Percentiles rank a stretch among this genome's conserved stretches.
phyloP scores from a whole-genome alignment of 257 asterid genomes.

The Ilex aquifolium region DNA sequence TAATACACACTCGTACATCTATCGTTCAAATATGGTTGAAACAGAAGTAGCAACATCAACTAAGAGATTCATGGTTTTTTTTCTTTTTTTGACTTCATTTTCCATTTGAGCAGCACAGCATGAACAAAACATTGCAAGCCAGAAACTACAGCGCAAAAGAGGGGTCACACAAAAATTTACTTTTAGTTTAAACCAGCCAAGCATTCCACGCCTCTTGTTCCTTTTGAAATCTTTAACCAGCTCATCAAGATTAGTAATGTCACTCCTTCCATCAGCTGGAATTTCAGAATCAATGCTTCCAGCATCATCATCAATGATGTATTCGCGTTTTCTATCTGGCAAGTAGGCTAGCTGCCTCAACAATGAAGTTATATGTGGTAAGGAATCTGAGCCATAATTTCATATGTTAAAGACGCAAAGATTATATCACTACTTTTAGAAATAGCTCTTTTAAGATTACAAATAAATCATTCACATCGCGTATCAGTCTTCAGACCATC shows the following conservation, averaged over 20 bases:
- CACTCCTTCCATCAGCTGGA: slow-evolving; percentile 47
- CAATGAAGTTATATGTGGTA: slow-evolving; percentile 19
- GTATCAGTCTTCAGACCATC: background rate
- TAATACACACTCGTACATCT: too few species aligned
- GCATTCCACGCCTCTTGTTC: slow-evolving; percentile 62
- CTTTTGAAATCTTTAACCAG: slow-evolving; percentile 56
- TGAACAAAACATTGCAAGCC: background rate
- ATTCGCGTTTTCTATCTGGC: slow-evolving; percentile 76
- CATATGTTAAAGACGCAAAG: too few species aligned
- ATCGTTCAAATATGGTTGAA: too few species aligned
- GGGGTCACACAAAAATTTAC: slow-evolving; percentile 31
- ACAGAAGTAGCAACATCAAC: too few species aligned
- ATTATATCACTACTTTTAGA: too few species aligned
- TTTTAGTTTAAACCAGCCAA: slow-evolving; percentile 77
- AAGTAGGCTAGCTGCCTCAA: slow-evolving; percentile 70
- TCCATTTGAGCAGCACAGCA: too few species aligned
- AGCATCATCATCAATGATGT: slow-evolving; percentile 48
- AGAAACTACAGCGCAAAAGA: background rate
- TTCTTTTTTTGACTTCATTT: too few species aligned
- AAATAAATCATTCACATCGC: too few species aligned
- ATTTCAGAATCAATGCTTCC: slow-evolving; percentile 57
- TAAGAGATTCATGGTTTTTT: too few species aligned
- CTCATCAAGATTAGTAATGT: slow-evolving; percentile 50
- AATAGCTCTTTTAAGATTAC: too few species aligned
- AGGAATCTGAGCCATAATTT: too few species aligned